Percentiles rank a stretch among this genome's conserved stretches.
These are phyloP conservation scores for Albifimbria verrucaria DNA, from an alignment of 2,329 filamentous ascomycete species.

Conservation along the genomic window DNA sequence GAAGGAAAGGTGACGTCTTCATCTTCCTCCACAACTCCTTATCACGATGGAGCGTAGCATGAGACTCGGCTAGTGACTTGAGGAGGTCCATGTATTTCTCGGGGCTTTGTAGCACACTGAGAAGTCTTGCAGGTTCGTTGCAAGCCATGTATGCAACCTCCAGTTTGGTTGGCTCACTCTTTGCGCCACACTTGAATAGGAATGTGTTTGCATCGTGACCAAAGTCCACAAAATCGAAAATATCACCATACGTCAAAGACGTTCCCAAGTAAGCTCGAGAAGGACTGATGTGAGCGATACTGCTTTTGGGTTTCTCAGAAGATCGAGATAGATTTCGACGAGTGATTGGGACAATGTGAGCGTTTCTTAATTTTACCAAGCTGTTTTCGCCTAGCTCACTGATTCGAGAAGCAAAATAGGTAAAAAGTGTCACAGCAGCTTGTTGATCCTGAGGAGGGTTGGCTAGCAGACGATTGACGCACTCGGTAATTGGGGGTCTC, in stretches of 20 bases:
- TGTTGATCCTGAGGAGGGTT: slow-evolving; percentile 65
- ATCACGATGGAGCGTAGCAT: slow-evolving; percentile 69
- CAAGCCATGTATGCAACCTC: slow-evolving; percentile 86
- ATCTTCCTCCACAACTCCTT: slow-evolving; percentile 75
- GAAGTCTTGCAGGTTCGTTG: slow-evolving; percentile 75
- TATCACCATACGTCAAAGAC: slow-evolving; percentile 70
- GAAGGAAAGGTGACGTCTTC: slow-evolving; percentile 70
- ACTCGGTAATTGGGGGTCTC: slow-evolving; percentile 73
- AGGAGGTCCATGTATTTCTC: slow-evolving; percentile 87
- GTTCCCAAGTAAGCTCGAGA: slow-evolving; percentile 76
- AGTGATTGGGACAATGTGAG: slow-evolving; percentile 69
- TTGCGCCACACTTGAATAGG: slow-evolving; percentile 82
- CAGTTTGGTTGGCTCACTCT: slow-evolving; percentile 80
- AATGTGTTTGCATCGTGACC: slow-evolving; percentile 85
- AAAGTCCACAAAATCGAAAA: slow-evolving; percentile 97
- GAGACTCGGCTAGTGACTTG: slow-evolving; percentile 73
- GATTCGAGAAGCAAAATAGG: slow-evolving; percentile 77
- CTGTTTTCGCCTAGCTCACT: slow-evolving; percentile 66
- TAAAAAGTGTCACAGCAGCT: slow-evolving; percentile 71
- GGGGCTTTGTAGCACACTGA: slow-evolving; percentile 72
- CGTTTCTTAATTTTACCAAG: slow-evolving; percentile 57
- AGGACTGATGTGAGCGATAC: slow-evolving; percentile 53
- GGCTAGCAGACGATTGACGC: slow-evolving; percentile 68
- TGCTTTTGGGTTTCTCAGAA: slow-evolving; percentile 37
- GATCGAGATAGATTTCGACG: slow-evolving; percentile 24